Evolutionary conservation across 768 basidiomycete genomes (phyloP), one percentile per base, ranked within the genome.

Genomic region (Candolleomyces eurysporus): DNA sequence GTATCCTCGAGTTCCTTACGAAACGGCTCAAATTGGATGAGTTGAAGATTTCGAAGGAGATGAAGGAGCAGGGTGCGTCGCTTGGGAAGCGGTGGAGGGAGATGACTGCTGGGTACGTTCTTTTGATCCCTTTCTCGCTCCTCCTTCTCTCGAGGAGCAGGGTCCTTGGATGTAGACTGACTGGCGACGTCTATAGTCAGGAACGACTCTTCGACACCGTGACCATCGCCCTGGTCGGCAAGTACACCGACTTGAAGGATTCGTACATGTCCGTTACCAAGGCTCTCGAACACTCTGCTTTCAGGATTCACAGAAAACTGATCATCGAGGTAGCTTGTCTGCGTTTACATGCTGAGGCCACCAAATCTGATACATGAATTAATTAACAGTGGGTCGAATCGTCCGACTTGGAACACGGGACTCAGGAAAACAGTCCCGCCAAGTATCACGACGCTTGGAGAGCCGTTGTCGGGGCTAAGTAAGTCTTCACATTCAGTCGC

Each of bases 181-280:
- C 59, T 31, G 43, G 50, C 65, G 48, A 61, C 55, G 45, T 13
- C 61, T 9, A 21, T 64, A 98, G 96, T n/a, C 93, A 96, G 74
- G 96, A 98, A 72, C 86, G 95, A 45, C 79, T 94, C 5, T 96
- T 90, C 71, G 96, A 98, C 67, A 83, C 84, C 9, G 94, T 97
- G 49, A 85, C 84, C 49, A 91, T 99, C 63, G 94, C 90, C 21
- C 81, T 99, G 56, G 96, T 99, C 16, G 96, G 96, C 49, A 99
- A 99, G 76, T 99, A 99, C 79, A 98, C 95, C 13, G 88, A 94
- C 65, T 80, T 98, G 51, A 92, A 94, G 75, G 96, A 99, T 74
- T 97, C 96, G 30, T 99, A 99, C 73, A 98, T 98, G 93, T 94
- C 92, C 31, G 96, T 99, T 59, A 89, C 88, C 69, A 99, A 99